phyloP scores from a whole-genome alignment of 805 yeast species.

The Zygoascus tannicola region DNA sequence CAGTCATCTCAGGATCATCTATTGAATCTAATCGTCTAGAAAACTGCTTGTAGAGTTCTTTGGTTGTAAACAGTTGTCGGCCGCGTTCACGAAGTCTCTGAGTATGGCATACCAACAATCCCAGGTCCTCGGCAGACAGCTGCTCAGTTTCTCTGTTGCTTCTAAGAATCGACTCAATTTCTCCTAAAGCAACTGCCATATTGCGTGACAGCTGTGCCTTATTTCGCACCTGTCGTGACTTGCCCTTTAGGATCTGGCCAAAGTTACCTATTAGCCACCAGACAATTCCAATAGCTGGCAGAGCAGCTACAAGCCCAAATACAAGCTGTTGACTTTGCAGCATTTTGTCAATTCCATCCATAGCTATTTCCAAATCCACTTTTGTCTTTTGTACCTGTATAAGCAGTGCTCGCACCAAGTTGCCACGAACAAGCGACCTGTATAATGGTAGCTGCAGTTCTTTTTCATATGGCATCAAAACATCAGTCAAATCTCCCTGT shows the following conservation, averaged over 20 bases:
- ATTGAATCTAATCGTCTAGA: not conserved
- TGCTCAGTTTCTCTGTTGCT: constrained; percentile 17
- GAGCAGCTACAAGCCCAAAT: constrained; percentile 84
- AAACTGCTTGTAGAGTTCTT: constrained; percentile 45
- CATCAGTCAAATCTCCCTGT: constrained; percentile 68
- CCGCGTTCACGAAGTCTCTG: constrained; percentile 48
- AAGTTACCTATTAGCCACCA: constrained; percentile 28
- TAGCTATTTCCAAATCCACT: constrained; percentile 87
- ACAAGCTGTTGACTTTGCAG: constrained; percentile 87
- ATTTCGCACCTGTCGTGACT: constrained; percentile 12
- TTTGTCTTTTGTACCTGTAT: constrained; percentile 94
- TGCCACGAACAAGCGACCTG: constrained; percentile 54
- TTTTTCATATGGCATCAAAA: constrained; percentile 71
- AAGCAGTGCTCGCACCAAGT: constrained; percentile 62
- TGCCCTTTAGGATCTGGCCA: constrained; percentile 10
- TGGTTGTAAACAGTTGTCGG: constrained; percentile 37
- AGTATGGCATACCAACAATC: constrained; percentile 58
- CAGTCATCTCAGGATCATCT: constrained; percentile 3
- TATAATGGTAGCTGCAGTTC: constrained; percentile 61
- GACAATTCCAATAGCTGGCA: constrained; percentile 51
- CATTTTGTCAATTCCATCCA: constrained; percentile 82
- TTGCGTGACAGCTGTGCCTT: constrained; percentile 22
- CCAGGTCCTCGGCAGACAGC: constrained; percentile 34
- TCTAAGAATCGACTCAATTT: constrained; percentile 45
- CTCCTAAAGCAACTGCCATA: constrained; percentile 41